Base-by-base conservation (phyloP, 1,284 basidiomycete species). In the Coniferiporia weirii region DNA sequence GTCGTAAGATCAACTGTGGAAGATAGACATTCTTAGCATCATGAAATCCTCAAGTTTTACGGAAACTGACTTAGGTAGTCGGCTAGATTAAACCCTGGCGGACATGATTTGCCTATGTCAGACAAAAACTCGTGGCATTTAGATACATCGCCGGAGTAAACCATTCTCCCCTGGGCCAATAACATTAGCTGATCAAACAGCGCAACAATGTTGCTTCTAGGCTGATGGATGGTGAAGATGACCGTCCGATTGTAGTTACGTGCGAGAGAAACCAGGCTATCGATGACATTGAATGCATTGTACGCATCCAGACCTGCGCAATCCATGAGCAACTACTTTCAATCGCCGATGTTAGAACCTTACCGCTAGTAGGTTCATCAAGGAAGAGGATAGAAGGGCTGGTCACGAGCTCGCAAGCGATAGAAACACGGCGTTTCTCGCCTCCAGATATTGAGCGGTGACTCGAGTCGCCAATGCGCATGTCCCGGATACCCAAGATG, bases 361-460 rank as follows among this genome's bases (percentile, higher is more conserved):
- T 66, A 88, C 93, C 95, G 56, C 91, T 94, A 0, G 95, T 98
- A 1, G 96, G 96, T 69, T 99, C 96, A 68, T 99, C 96, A 57
- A 98, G 79, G 79, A 98, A 97, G 49, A 99, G 73, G 59, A 99
- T 95, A 0, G 91, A 94, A 3, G 95, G 95, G 54, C 91, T 93
- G 0, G 95, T 99, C 43, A 98, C 96, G 22, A 99, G 79, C 74
- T 98, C 96, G 71, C 96, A 98, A n/a, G 96, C 96, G 64, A 99
- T 98, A 0, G 91, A 94, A 1, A 95, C 96, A 17, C 95, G 82
- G 53, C 95, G 84, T 76, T 98, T 98, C 78, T 96, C 96, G 15
- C 96, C 96, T 49, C 96, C 95, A 36, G 92, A 95, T 62, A 98
- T 98, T 6, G 91, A 93, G 10, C 95, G 82, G 63, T 83, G 80